These are phyloP conservation scores for Boletus smithii DNA, from an alignment of 1,284 basidiomycete species.

Conservation along the genomic window DNA sequence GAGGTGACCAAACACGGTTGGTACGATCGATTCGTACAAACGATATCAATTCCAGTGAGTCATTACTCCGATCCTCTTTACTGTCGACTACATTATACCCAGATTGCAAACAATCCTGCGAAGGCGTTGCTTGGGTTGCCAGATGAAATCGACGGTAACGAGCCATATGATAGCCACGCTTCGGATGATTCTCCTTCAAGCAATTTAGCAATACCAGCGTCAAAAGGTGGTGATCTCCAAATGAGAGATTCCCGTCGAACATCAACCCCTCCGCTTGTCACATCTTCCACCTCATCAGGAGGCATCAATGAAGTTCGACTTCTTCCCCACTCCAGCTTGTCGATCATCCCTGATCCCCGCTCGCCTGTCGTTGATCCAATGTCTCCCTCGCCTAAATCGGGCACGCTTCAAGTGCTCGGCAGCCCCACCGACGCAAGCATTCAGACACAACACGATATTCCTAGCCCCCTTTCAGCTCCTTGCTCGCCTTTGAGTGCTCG, in stretches of 20 bases:
- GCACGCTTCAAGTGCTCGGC: not conserved
- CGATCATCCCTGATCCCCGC: not conserved
- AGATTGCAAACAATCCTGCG: slow-evolving; percentile 22
- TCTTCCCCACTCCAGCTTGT: not conserved
- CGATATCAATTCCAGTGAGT: slow-evolving; percentile 26
- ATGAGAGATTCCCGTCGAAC: not conserved
- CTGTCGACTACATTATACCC: not conserved
- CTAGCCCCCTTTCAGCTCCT: not conserved
- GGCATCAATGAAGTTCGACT: not conserved
- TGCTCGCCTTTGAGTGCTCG: not conserved
- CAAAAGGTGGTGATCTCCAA: not conserved
- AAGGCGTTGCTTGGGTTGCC: slow-evolving; percentile 16
- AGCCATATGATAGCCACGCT: slow-evolving; percentile 1
- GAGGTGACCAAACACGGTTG: slow-evolving; percentile 43
- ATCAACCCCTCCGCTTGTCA: not conserved
- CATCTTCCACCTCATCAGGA: not conserved
- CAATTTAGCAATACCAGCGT: not conserved
- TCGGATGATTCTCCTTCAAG: slow-evolving; percentile 1
- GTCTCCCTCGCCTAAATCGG: not conserved
- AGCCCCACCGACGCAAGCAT: not conserved
- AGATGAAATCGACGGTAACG: slow-evolving; percentile 10
- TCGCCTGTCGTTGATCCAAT: not conserved
- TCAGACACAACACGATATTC: not conserved
- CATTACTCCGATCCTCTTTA: not conserved
- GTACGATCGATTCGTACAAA: slow-evolving; percentile 43